phyloP scores from a whole-genome alignment of 2,329 filamentous ascomycete genomes.

The Aphanoascus verrucosus region DNA sequence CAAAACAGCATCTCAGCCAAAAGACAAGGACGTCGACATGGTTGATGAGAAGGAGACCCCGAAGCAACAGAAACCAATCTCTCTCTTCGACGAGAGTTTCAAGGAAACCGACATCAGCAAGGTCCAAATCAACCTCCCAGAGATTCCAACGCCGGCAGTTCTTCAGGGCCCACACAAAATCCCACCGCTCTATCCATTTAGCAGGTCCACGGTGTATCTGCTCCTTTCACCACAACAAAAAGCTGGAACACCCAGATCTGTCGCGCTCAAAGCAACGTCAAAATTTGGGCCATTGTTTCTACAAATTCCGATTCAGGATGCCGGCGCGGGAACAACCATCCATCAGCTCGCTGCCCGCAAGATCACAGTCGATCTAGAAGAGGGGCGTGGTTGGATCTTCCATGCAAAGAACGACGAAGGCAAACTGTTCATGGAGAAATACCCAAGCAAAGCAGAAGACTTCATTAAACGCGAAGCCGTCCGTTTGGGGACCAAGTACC shows the following conservation, averaged over 20 bases:
- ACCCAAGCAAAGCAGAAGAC: conserved; percentile 44
- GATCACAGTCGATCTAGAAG: conserved; percentile 57
- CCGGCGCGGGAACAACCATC: conserved; percentile 44
- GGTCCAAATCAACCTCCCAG: conserved; percentile 38
- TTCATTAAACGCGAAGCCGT: conserved; percentile 58
- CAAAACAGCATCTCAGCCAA: conserved; percentile 8
- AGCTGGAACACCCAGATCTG: conserved; percentile 41
- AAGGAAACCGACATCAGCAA: conserved; percentile 34
- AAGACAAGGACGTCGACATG: conserved; percentile 14
- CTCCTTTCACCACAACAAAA: conserved; percentile 46
- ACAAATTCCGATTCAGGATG: conserved; percentile 50
- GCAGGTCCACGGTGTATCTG: conserved; percentile 54
- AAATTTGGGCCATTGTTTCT: conserved; percentile 50
- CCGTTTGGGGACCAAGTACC: conserved; percentile 52
- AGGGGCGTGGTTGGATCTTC: conserved; percentile 56
- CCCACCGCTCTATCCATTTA: conserved; percentile 57
- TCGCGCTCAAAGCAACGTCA: conserved; percentile 50
- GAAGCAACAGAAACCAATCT: conserved; percentile 39
- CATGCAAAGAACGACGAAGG: conserved; percentile 41
- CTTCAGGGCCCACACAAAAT: conserved; percentile 56
- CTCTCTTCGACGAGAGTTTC: conserved; percentile 47
- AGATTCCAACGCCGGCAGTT: conserved; percentile 43
- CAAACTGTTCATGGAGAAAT: conserved; percentile 38
- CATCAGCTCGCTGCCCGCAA: conserved; percentile 62
- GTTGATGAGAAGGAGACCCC: neutral